Conservation (phyloP, 208 protist species). For the Trypanosomatidae sp. region DNA sequence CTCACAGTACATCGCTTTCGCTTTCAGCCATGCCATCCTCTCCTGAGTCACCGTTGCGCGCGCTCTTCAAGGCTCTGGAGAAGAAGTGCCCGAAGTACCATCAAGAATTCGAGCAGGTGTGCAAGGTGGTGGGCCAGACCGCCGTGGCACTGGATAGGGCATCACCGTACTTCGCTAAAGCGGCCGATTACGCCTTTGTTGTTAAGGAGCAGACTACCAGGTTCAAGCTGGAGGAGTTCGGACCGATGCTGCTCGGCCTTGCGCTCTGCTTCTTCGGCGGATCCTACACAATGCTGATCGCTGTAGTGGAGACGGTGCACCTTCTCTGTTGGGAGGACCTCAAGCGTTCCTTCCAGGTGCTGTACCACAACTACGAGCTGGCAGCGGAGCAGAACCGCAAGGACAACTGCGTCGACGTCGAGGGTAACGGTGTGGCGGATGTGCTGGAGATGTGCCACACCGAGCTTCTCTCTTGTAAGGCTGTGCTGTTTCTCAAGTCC, state of each 20-base stretch:
- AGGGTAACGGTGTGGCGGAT: constrained; percentile 55
- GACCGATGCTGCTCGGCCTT: constrained; percentile 62
- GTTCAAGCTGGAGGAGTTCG: constrained; percentile 35
- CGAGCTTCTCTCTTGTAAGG: constrained; percentile 62
- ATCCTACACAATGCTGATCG: constrained; percentile 68
- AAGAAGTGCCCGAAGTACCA: constrained; percentile 52
- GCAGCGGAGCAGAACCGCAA: constrained; percentile 51
- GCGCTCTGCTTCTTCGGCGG: constrained; percentile 85
- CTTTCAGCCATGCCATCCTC: constrained; percentile 1
- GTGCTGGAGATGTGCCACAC: constrained; percentile 37
- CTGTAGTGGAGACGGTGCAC: constrained; percentile 69
- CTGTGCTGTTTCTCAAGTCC: constrained; percentile 50
- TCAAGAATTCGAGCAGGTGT: constrained; percentile 22
- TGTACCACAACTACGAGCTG: constrained; percentile 69
- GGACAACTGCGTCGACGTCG: constrained; percentile 49
- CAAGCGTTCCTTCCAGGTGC: constrained; percentile 26
- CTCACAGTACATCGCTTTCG: too few relatives aligned
- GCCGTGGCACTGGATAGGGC: constrained; percentile 25
- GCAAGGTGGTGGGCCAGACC: constrained; percentile 24
- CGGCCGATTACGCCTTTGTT: constrained; percentile 8
- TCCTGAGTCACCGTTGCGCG: constrained; percentile 19
- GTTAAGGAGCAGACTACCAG: constrained; percentile 23
- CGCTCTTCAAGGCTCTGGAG: constrained; percentile 42
- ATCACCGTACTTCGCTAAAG: constrained; percentile 26
- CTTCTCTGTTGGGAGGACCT: constrained; percentile 73